A percentile compares a stretch with the other conserved stretches of the same genome.
phyloP scores from a whole-genome alignment of 140 eudicot genomes.

The Senecio squalidus region DNA sequence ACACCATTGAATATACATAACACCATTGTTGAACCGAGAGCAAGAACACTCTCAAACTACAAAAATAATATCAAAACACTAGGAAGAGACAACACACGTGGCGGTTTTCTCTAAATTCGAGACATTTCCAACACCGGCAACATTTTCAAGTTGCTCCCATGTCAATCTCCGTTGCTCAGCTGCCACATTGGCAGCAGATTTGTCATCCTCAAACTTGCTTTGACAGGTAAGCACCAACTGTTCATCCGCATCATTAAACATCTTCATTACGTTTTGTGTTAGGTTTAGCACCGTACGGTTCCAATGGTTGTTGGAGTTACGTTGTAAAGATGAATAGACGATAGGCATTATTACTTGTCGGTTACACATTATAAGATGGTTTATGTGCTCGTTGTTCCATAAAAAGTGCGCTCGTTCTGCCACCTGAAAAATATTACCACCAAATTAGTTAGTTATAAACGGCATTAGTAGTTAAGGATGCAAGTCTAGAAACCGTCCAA shows the following conservation, averaged over 20 bases:
- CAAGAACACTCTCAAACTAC: constrained; percentile 27
- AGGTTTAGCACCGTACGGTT: constrained; percentile 75
- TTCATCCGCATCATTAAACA: constrained; percentile 59
- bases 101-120: constrained; percentile 34
- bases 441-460: not conserved
- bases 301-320: constrained; percentile 68
- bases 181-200: constrained; percentile 23
- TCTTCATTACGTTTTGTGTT: constrained; percentile 70
- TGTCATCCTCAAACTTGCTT: constrained; percentile 46
- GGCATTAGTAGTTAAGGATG: not conserved
- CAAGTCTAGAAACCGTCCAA: not conserved
- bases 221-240: constrained; percentile 53
- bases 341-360: constrained; percentile 77
- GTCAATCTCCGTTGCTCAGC: constrained; percentile 53
- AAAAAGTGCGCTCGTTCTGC: constrained; percentile 86
- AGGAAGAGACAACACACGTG: constrained; percentile 43
- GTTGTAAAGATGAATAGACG: constrained; percentile 61
- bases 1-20: constrained; percentile 24
- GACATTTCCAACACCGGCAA: constrained; percentile 34
- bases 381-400: constrained; percentile 80
- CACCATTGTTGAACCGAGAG: constrained; percentile 24
- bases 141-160: constrained; percentile 62
- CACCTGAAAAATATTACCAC: constrained; percentile 35
- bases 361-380: constrained; percentile 64
- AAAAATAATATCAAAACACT: constrained; percentile 26